Conservation (phyloP, 1,139 yeast genomes). For the Blastobotrys raffinosifermentans region DNA sequence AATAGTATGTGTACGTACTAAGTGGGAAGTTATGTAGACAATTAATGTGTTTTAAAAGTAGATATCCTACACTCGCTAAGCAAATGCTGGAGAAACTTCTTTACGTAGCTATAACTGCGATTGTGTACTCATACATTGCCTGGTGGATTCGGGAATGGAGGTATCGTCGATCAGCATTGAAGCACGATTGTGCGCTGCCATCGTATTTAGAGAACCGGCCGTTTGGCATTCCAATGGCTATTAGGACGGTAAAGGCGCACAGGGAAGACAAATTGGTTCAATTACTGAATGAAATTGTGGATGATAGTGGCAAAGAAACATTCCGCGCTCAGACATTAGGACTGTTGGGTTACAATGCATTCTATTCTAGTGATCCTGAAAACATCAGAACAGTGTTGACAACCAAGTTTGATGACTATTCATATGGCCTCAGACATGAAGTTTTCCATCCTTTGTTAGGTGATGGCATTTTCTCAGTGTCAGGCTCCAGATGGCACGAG, state of each 20-base stretch:
- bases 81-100: background rate
- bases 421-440: conserved; percentile 43
- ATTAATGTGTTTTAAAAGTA: background rate
- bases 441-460: conserved; percentile 43
- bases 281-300: conserved; percentile 3
- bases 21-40: conserved; percentile 1
- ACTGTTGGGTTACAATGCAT: too few species aligned
- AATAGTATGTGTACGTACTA: background rate
- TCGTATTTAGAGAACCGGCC: conserved; percentile 11
- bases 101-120: conserved; percentile 5
- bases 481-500: conserved; percentile 50
- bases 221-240: conserved; percentile 16
- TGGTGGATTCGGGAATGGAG: conserved; percentile 7
- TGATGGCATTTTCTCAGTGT: conserved; percentile 51
- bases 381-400: conserved; percentile 34
- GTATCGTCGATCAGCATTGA: conserved; percentile 6
- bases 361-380: conserved; percentile 41
- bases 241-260: conserved; percentile 5
- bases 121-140: too few species aligned
- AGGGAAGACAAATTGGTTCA: conserved; percentile 6
- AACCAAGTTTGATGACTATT: conserved; percentile 43
- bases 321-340: conserved; percentile 14
- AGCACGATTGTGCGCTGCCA: conserved; percentile 10
- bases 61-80: background rate
- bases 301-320: conserved; percentile 10